Percentiles rank a stretch among this genome's conserved stretches.
Conservation (phyloP, 306 rosid species). For the Cyclanthera cordifolia region DNA sequence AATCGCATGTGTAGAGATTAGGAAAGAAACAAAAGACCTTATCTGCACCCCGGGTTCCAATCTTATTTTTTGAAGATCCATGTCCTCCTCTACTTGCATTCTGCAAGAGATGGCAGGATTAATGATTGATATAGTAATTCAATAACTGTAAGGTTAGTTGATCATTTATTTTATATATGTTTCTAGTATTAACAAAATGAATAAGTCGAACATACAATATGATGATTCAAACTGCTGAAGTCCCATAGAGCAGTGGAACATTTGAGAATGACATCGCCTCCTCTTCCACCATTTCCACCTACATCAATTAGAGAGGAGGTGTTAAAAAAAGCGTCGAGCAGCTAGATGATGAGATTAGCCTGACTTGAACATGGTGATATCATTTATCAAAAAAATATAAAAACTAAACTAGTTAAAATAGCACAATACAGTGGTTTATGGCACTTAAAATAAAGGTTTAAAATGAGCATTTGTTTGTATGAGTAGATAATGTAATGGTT, state of each 20-base stretch:
- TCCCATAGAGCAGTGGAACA: constrained; percentile 80
- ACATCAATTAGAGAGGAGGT: constrained; percentile 14
- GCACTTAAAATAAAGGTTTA: neutral
- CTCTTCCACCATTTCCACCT: constrained; percentile 92
- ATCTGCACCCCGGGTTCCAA: constrained; percentile 76
- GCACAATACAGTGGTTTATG: neutral
- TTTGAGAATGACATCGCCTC: constrained; percentile 81
- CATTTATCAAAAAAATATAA: neutral
- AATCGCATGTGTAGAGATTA: neutral
- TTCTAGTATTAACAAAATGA: constrained; percentile 15
- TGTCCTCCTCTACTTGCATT: constrained; percentile 63
- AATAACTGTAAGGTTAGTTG: neutral
- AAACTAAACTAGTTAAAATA: neutral
- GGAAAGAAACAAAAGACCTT: constrained; percentile 33
- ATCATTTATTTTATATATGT: neutral
- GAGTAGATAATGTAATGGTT: neutral
- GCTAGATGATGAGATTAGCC: neutral
- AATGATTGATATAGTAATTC: constrained; percentile 1
- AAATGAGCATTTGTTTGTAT: neutral
- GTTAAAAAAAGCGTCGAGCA: neutral
- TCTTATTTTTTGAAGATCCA: constrained; percentile 67
- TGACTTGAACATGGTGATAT: neutral
- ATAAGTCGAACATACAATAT: constrained; percentile 37
- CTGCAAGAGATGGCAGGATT: constrained; percentile 30
- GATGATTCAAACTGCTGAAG: constrained; percentile 76